Base-by-base conservation (phyloP, 352 stramenopile species). In the Globisporangium cederbergense region DNA sequence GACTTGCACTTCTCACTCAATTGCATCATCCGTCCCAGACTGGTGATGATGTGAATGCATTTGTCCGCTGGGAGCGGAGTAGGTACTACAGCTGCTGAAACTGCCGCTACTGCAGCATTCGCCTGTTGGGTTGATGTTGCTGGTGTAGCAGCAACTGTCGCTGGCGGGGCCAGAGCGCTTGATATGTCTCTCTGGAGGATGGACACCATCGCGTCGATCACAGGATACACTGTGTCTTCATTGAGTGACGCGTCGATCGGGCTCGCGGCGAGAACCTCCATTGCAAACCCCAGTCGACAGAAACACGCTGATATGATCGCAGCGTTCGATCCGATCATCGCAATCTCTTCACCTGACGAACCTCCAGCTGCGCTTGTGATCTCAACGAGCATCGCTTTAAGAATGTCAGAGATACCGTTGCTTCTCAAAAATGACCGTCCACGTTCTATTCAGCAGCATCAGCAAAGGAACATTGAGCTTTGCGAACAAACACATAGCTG, bases 1-100 rank as follows among this genome's bases (percentile, higher is more conserved):
- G 40, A 53, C 65, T 86, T 88, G 45, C 69, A 86, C 5, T 36
- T 59, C 1, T 77, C 72, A 6, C 68, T 83, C 13, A 60, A 40
- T 25, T 86, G 75, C 0, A 85, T 60, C 67, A 89, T 79, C 14
- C 77, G 79, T 7, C 82, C 82, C 3, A 91, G 55, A 47, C 71
- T 75, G 1, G 74, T 77, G 51, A 89, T 64, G 3, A 88, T 58
- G 10, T 53, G 54, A 14, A 83, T 32, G 14, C 64, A 74, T 22
- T 75, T 73, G 13, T 67, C 52, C 0, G 60, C 64, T 25, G 47
- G 73, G 36, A 84, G 83, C 36, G 71, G 69, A 5, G 83, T 67
- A 10, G 43, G 14, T 16, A 20, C 43, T 1, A 83, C 20, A 10
- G 60, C 10, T 16, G 47, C 58, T 36, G 74, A 42, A 38, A 61